Percentiles rank a stretch among this genome's conserved stretches.
phyloP scores from a whole-genome alignment of 129 eudicot genomes.

The Flaveria sonorensis region DNA sequence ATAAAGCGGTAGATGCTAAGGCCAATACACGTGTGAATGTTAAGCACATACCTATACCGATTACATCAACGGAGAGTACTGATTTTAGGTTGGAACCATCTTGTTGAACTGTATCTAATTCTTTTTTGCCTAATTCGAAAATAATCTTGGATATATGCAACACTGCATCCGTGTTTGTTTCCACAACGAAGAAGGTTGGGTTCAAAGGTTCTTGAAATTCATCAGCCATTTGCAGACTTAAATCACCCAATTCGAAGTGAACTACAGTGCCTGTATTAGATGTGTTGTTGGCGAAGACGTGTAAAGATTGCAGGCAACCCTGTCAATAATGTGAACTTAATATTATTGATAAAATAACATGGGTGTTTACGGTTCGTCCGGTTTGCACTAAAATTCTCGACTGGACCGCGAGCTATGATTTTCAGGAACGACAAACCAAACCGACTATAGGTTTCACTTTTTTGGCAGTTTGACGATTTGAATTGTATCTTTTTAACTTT shows the following conservation, averaged over 20 bases:
- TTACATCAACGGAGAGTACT: constrained; percentile 71
- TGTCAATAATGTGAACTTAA: constrained; percentile 24
- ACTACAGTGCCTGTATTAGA: constrained; percentile 67
- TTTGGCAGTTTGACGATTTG: no score
- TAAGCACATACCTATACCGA: constrained; percentile 72
- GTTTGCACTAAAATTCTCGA: no score
- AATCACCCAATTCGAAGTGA: constrained; percentile 80
- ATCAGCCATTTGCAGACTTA: constrained; percentile 75
- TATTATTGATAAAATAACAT: no score
- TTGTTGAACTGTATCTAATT: constrained; percentile 49
- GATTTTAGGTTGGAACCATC: constrained; percentile 34
- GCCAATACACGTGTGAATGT: constrained; percentile 72
- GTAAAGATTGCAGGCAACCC: constrained; percentile 90
- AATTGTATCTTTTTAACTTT: no score
- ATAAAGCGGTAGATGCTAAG: constrained; percentile 59
- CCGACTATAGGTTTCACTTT: no score
- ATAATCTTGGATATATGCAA: constrained; percentile 73
- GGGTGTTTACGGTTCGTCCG: no score
- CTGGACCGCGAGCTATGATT: no score
- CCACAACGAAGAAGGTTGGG: constrained; percentile 66
- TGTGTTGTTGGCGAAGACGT: constrained; percentile 81
- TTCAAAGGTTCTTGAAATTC: constrained; percentile 82
- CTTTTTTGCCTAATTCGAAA: constrained; percentile 75
- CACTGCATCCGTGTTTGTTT: constrained; percentile 77
- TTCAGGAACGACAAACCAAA: no score